phyloP scores from a whole-genome alignment of 129 eudicot genomes.

The Mikania micrantha region DNA sequence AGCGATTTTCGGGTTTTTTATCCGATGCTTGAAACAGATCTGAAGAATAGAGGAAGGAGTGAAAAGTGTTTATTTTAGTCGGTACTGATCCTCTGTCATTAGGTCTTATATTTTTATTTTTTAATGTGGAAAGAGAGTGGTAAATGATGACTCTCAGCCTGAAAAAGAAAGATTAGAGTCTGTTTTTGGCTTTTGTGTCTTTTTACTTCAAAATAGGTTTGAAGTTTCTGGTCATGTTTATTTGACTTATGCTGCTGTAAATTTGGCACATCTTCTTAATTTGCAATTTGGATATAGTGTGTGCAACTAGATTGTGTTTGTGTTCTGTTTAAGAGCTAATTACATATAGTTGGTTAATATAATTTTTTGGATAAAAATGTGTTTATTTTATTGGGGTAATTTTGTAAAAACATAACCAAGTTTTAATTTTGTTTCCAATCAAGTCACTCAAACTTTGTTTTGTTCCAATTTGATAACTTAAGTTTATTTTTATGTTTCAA shows the following conservation, averaged over 20 bases:
- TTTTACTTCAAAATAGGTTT: constrained; percentile 31
- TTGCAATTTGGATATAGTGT: constrained; percentile 34
- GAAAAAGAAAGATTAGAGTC: constrained; percentile 23
- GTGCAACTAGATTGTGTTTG: neutral
- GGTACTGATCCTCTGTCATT: constrained; percentile 45
- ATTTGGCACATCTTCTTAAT: constrained; percentile 51
- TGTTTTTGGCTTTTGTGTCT: neutral
- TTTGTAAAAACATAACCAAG: no score
- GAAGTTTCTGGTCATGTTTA: constrained; percentile 24
- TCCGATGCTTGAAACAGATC: constrained; percentile 24
- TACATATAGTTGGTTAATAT: no score
- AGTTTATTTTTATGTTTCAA: no score
- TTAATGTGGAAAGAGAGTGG: constrained; percentile 29
- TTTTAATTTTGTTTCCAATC: no score
- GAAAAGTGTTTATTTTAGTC: no score
- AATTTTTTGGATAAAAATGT: no score
- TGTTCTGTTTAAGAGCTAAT: no score
- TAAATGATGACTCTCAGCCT: constrained; percentile 38
- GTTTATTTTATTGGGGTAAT: no score
- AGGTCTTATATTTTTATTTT: constrained; percentile 27
- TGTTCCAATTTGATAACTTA: no score
- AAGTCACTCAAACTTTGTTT: no score
- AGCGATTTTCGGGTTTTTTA: constrained; percentile 28
- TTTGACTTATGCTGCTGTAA: constrained; percentile 51
- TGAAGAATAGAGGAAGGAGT: constrained; percentile 58